Conservation (phyloP, 2,329 filamentous ascomycete species). For the Alternaria novae-zelandiae region DNA sequence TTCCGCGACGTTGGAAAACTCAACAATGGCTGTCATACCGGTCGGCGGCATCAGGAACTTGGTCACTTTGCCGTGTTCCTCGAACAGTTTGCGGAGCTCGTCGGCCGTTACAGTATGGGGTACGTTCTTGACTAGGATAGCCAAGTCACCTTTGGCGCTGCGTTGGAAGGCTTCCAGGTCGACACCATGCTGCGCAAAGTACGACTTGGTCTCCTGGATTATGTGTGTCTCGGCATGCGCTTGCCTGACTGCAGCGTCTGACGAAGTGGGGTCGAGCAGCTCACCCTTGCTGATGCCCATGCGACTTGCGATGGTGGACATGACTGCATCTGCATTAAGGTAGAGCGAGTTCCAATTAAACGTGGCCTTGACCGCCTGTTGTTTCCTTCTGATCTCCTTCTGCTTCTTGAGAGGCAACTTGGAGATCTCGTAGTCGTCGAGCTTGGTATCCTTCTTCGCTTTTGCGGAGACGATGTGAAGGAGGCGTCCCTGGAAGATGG, state of each 20-base stretch:
- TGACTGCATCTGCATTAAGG: constrained; percentile 92
- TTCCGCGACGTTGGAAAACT: constrained; percentile 79
- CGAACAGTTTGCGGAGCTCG: constrained; percentile 80
- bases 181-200: constrained; percentile 85
- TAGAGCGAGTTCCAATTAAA: constrained; percentile 99
- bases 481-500: constrained; percentile 89
- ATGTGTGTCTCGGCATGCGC: constrained; percentile 95
- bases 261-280: constrained; percentile 91
- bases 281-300: constrained; percentile 91
- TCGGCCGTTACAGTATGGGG: constrained; percentile 80
- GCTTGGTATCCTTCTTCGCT: constrained; percentile 77
- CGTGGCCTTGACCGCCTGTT: constrained; percentile 74
- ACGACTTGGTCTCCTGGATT: constrained; percentile 94
- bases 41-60: constrained; percentile 90
- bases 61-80: constrained; percentile 81
- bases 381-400: constrained; percentile 84
- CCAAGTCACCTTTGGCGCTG: constrained; percentile 80
- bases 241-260: constrained; percentile 94
- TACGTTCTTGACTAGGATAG: constrained; percentile 94
- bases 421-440: constrained; percentile 88
- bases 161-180: constrained; percentile 91
- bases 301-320: constrained; percentile 84
- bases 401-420: constrained; percentile 95
- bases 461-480: constrained; percentile 87
- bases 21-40: constrained; percentile 91